Percentiles rank a stretch among this genome's conserved stretches.
Evolutionary conservation across 2,329 filamentous ascomycete species (phyloP).

Genomic region (Plectosphaerella plurivora): DNA sequence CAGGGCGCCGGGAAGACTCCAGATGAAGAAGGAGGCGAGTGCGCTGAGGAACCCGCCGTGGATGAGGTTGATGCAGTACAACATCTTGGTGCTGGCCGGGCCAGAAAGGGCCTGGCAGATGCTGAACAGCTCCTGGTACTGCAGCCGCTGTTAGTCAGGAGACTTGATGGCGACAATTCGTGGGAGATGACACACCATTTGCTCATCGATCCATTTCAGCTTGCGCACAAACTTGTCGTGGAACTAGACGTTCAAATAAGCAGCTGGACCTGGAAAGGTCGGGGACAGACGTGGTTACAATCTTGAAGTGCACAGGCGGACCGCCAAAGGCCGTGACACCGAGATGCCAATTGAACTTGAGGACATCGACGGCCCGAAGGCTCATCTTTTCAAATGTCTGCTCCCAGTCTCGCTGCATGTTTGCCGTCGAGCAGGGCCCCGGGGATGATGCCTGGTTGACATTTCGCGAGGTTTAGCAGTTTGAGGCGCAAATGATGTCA

Average conservation of each 20-base stretch:
- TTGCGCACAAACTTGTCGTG: conserved; percentile 58
- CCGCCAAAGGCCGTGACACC: conserved; percentile 61
- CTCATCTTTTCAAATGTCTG: not conserved
- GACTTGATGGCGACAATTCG: not conserved
- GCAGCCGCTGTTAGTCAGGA: not conserved
- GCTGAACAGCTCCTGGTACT: conserved; percentile 71
- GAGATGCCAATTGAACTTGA: conserved; percentile 44
- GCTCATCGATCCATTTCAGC: conserved; percentile 63
- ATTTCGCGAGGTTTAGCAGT: not conserved
- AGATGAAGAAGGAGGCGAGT: conserved; percentile 56
- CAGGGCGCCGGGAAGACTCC: conserved; percentile 66
- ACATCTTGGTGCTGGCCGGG: conserved; percentile 67
- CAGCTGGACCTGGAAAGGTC: not conserved
- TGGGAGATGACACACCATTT: conserved; percentile 40
- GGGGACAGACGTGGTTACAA: conserved; percentile 24
- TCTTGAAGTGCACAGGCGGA: conserved; percentile 63
- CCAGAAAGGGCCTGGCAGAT: conserved; percentile 64
- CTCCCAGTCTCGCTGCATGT: not conserved
- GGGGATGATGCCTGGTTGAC: not conserved
- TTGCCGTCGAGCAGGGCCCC: not conserved
- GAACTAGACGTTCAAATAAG: conserved; percentile 28
- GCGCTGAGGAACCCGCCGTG: conserved; percentile 56
- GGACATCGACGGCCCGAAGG: not conserved
- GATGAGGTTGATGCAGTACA: conserved; percentile 63
- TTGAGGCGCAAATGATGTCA: too few relatives aligned